Percentiles rank a stretch among this genome's conserved stretches.
phyloP scores from a whole-genome alignment of 352 stramenopile species.

The Globisporangium mamillatum region DNA sequence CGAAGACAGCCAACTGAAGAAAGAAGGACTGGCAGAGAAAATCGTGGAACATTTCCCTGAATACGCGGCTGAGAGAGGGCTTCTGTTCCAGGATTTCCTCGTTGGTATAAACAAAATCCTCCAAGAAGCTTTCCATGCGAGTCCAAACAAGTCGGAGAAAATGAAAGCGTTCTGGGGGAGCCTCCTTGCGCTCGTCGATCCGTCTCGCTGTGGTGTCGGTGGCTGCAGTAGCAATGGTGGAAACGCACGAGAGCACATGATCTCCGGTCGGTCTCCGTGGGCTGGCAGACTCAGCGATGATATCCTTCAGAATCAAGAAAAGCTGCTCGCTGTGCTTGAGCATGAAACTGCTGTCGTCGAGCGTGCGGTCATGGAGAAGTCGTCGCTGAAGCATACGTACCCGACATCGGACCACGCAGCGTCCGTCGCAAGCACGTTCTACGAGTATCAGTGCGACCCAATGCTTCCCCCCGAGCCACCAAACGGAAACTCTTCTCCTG shows the following conservation, averaged over 20 bases:
- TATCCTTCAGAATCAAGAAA: conserved; percentile 81
- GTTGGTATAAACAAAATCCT: conserved; percentile 41
- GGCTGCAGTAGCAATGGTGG: background rate
- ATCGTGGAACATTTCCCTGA: conserved; percentile 35
- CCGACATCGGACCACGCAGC: conserved; percentile 26
- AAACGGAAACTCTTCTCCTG: background rate
- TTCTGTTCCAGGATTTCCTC: conserved; percentile 62
- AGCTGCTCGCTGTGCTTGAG: conserved; percentile 69
- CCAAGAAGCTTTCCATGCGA: conserved; percentile 30
- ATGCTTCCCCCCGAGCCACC: conserved; percentile 39
- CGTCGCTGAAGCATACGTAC: conserved; percentile 72
- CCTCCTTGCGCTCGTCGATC: conserved; percentile 32
- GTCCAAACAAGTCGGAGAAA: conserved; percentile 30
- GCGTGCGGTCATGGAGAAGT: conserved; percentile 74
- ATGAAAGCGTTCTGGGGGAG: conserved; percentile 55
- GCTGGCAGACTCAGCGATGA: conserved; percentile 68
- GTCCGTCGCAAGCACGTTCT: conserved; percentile 31
- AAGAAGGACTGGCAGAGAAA: conserved; percentile 26
- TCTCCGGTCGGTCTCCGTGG: conserved; percentile 34
- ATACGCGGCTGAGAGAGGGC: conserved; percentile 42
- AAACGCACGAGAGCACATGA: conserved; percentile 10
- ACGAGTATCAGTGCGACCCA: conserved; percentile 66
- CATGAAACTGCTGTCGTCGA: conserved; percentile 79
- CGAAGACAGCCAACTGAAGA: conserved; percentile 33
- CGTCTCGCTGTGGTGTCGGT: conserved; percentile 11